Conservation (phyloP, 805 yeast genomes). For the Alloascoidea africana region DNA sequence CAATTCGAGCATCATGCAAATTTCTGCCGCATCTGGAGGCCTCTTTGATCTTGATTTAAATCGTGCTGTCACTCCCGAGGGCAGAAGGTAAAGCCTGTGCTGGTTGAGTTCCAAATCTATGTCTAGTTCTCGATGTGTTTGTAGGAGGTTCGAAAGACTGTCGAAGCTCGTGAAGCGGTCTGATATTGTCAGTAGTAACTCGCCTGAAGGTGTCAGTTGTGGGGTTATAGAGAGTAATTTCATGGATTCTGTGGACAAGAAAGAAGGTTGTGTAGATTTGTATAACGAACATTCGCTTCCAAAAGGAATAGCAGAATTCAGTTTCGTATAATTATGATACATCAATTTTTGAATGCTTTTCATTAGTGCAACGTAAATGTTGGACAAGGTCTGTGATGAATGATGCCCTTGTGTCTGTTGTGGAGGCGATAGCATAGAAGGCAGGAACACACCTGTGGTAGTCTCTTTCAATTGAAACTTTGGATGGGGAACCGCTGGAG, state of each 20-base stretch:
- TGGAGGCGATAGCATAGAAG: conserved; percentile 10
- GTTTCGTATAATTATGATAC: conserved; percentile 5
- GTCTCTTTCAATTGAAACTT: conserved; percentile 12
- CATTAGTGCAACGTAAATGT: conserved; percentile 12
- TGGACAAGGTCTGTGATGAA: conserved; percentile 5
- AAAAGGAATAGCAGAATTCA: conserved; percentile 8
- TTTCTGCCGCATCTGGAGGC: conserved; percentile 1
- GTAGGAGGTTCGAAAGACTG: no score
- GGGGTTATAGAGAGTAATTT: no score
- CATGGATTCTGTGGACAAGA: background rate
- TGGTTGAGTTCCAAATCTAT: no score
- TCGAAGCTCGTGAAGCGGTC: no score
- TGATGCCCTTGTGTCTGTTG: conserved; percentile 2
- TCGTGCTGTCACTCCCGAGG: conserved; percentile 1
- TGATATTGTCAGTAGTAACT: no score
- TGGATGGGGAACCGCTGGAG: conserved; percentile 9
- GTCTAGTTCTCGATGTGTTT: no score
- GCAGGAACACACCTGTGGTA: conserved; percentile 13
- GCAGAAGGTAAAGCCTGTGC: conserved; percentile 2
- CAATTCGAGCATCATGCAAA: conserved; percentile 1
- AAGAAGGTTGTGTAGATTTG: conserved; percentile 6
- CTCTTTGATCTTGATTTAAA: background rate
- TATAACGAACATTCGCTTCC: conserved; percentile 7
- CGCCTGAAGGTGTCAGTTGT: no score
- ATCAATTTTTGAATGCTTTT: conserved; percentile 9